Conservation (phyloP, 768 basidiomycete genomes). For the Kwoniella newhampshirensis region DNA sequence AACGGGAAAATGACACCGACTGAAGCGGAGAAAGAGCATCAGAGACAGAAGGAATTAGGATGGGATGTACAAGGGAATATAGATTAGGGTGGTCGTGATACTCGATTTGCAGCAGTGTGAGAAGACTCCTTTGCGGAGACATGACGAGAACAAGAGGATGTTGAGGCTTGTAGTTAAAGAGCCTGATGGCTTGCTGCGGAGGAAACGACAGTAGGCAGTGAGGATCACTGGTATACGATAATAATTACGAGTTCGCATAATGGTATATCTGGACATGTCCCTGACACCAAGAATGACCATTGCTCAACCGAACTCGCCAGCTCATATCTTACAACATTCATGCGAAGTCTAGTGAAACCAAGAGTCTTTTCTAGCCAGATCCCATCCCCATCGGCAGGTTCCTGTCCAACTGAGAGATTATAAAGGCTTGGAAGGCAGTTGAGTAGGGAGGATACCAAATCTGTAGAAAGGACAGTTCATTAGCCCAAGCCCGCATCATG, state of each 20-base stretch:
- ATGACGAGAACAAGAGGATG: too few relatives aligned
- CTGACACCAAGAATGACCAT: neutral
- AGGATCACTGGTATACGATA: too few relatives aligned
- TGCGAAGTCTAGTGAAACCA: neutral
- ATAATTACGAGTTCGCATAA: neutral
- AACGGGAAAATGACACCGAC: constrained; percentile 47
- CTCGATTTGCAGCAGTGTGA: too few relatives aligned
- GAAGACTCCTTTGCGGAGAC: too few relatives aligned
- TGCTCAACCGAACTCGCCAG: neutral
- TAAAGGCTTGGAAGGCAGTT: constrained; percentile 83
- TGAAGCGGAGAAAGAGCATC: constrained; percentile 47
- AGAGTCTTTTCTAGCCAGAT: neutral
- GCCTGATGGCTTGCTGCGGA: too few relatives aligned
- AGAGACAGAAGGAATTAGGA: constrained; percentile 52
- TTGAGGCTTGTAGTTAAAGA: too few relatives aligned
- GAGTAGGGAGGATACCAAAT: constrained; percentile 81
- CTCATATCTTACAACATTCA: constrained; percentile 8
- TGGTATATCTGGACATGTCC: neutral
- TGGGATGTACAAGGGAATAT: constrained; percentile 53
- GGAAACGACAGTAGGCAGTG: too few relatives aligned
- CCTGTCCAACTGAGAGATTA: constrained; percentile 53
- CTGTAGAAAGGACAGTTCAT: constrained; percentile 22
- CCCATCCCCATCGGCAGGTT: neutral
- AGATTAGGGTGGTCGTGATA: too few relatives aligned
- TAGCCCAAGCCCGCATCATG: neutral